Evolutionary conservation across 371 early-diverging fungal species (phyloP).

Genomic region (Mucor indicus): DNA sequence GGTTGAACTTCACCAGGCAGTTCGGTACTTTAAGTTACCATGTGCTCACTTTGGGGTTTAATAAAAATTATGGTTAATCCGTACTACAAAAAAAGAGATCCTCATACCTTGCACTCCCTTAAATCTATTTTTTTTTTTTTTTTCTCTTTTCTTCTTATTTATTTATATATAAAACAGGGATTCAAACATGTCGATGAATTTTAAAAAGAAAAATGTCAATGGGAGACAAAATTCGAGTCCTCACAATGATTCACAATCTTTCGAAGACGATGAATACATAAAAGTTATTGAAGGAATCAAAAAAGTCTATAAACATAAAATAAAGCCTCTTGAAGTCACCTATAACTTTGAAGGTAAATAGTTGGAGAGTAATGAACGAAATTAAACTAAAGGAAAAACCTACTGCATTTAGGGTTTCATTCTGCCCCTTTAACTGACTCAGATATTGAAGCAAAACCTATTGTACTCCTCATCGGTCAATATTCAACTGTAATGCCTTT

Average conservation of each 20-base stretch:
- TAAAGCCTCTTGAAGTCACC: slow-evolving; percentile 68
- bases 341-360: slow-evolving; percentile 69
- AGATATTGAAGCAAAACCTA: slow-evolving; percentile 84
- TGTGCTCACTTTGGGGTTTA: no score
- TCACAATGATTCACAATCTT: not conserved
- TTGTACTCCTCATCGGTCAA: slow-evolving; percentile 82
- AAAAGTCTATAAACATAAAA: slow-evolving; percentile 68
- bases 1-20: no score
- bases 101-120: not conserved
- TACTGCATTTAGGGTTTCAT: slow-evolving; percentile 54
- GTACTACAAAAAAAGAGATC: no score
- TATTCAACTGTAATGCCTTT: slow-evolving; percentile 64
- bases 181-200: slow-evolving; percentile 6
- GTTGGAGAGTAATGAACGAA: no score
- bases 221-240: not conserved
- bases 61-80: no score
- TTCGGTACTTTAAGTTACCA: no score
- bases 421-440: slow-evolving; percentile 74
- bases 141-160: not conserved
- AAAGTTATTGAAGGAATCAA: slow-evolving; percentile 63
- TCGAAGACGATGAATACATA: slow-evolving; percentile 48
- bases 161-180: not conserved
- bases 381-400: not conserved
- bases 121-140: not conserved
- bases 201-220: slow-evolving; percentile 6